These are phyloP conservation scores for Acmispon strigosus DNA, from an alignment of 306 rosid species.

Conservation along the genomic window DNA sequence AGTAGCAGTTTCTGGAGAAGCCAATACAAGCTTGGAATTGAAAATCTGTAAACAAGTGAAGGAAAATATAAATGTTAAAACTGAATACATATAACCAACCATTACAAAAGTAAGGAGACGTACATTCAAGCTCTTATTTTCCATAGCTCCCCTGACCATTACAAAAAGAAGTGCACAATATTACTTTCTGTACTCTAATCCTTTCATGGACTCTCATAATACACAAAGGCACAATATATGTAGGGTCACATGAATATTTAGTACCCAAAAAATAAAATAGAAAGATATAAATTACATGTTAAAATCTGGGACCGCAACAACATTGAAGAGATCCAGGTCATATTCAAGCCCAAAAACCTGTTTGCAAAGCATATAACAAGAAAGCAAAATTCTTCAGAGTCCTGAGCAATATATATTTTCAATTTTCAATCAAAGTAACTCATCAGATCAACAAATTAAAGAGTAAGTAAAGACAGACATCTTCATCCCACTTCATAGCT, in stretches of 20 bases:
- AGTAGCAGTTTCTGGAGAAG: slow-evolving; percentile 90
- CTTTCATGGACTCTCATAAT: slow-evolving; percentile 5
- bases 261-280: neutral
- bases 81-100: neutral
- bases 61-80: neutral
- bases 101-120: slow-evolving; percentile 21
- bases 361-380: slow-evolving; percentile 23
- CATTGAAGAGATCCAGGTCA: slow-evolving; percentile 95
- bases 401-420: neutral
- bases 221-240: neutral
- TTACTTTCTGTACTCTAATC: neutral
- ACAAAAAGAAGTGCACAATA: slow-evolving; percentile 22
- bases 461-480: slow-evolving; percentile 50
- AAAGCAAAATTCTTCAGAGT: slow-evolving; percentile 16
- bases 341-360: slow-evolving; percentile 97
- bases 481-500: slow-evolving; percentile 99
- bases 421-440: slow-evolving; percentile 14
- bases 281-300: slow-evolving; percentile 57
- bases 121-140: slow-evolving; percentile 98
- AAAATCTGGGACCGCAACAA: slow-evolving; percentile 99
- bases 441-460: slow-evolving; percentile 4
- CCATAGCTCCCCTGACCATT: slow-evolving; percentile 96
- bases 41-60: slow-evolving; percentile 53
- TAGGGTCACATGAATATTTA: neutral
- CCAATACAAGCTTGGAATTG: slow-evolving; percentile 91